Conservation (phyloP, 371 early-diverging fungal species). For the Paraphysoderma sedebokerense region DNA sequence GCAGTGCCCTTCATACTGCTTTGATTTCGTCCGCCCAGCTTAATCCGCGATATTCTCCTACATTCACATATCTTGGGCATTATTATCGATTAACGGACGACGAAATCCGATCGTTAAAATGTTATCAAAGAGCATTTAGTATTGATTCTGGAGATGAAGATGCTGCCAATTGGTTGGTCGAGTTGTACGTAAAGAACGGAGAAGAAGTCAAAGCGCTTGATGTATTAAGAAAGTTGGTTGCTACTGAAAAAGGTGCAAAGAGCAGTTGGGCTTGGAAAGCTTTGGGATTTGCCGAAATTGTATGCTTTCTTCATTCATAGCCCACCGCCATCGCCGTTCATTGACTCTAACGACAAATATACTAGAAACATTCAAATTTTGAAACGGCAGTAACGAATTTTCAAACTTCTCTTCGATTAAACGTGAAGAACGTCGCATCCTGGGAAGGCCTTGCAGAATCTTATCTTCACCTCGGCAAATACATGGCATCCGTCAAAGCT, state of each 20-base stretch:
- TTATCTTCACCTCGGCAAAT: constrained; percentile 68
- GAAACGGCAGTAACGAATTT: constrained; percentile 56
- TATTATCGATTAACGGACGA: constrained; percentile 56
- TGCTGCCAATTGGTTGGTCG: constrained; percentile 43
- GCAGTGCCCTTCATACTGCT: no score
- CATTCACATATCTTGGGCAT: constrained; percentile 63
- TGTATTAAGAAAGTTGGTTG: constrained; percentile 28
- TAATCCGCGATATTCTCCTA: constrained; percentile 39
- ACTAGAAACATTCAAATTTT: constrained; percentile 10
- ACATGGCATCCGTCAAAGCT: constrained; percentile 61
- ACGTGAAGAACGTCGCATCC: constrained; percentile 37
- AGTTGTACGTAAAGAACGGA: constrained; percentile 32
- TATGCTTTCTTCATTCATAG: constrained; percentile 10
- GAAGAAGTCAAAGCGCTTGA: constrained; percentile 33
- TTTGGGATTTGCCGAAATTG: constrained; percentile 54
- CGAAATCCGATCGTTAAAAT: constrained; percentile 47
- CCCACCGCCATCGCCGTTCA: neutral
- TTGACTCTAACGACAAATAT: constrained; percentile 2
- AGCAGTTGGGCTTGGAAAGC: constrained; percentile 62
- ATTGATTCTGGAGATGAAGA: constrained; percentile 47
- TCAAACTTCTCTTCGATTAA: constrained; percentile 57
- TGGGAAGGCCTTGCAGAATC: constrained; percentile 84
- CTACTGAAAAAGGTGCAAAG: constrained; percentile 21
- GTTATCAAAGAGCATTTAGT: constrained; percentile 55
- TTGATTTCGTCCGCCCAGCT: constrained; percentile 57